Evolutionary conservation across 495 filamentous ascomycete genomes (phyloP).

Genomic region (Penicillium riverlandense): DNA sequence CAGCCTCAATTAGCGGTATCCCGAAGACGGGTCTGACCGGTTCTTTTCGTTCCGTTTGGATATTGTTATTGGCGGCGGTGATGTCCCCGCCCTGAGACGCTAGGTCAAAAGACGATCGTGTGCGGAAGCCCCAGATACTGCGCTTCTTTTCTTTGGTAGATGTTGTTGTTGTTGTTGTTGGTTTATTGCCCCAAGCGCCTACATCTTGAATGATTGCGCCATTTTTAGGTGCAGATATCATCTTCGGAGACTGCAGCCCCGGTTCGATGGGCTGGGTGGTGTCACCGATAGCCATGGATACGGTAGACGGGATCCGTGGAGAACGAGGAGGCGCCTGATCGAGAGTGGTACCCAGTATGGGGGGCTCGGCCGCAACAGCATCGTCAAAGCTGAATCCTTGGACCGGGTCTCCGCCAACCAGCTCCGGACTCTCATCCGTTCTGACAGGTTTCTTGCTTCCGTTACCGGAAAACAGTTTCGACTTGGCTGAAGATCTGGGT

Average conservation of each 20-base stretch:
- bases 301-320: slow-evolving; percentile 18
- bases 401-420: slow-evolving; percentile 44
- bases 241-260: slow-evolving; percentile 39
- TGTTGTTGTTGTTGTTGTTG: slow-evolving; percentile 41
- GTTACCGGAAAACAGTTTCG: slow-evolving; percentile 17
- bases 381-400: slow-evolving; percentile 82
- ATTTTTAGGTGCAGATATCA: slow-evolving; percentile 85
- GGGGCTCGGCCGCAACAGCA: slow-evolving; percentile 66
- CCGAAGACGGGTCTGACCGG: slow-evolving; percentile 75
- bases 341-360: slow-evolving; percentile 50
- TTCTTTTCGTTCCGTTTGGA: slow-evolving; percentile 43
- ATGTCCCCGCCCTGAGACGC: slow-evolving; percentile 32
- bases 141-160: slow-evolving; percentile 76
- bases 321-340: slow-evolving; percentile 27
- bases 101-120: slow-evolving; percentile 55
- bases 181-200: slow-evolving; percentile 80
- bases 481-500: slow-evolving; percentile 11
- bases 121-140: slow-evolving; percentile 89
- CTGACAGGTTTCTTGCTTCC: slow-evolving; percentile 40
- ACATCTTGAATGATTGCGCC: slow-evolving; percentile 78
- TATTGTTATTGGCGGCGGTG: slow-evolving; percentile 29
- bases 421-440: slow-evolving; percentile 34
- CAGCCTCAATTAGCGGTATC: slow-evolving; percentile 77
- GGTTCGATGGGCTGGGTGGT: slow-evolving; percentile 11
- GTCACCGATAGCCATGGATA: slow-evolving; percentile 22